Evolutionary conservation across 257 asterid species (phyloP), one percentile per base, ranked within the genome.

Genomic region (Plantago elongata): DNA sequence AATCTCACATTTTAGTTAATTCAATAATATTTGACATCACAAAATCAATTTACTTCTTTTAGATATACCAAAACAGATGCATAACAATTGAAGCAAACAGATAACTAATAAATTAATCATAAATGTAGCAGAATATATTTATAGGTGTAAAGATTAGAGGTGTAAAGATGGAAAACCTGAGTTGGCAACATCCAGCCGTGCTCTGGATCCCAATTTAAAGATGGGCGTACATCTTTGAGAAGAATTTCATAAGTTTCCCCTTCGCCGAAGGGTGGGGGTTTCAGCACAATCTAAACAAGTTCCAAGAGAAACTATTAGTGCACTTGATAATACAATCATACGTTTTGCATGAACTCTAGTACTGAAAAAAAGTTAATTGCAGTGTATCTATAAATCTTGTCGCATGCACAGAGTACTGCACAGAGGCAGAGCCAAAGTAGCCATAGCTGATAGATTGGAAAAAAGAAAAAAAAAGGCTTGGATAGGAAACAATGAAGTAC

Each of bases 201-300:
- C 45, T 81, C 61, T 2, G 65, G 82, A 63, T 93, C 81, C 99
- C 99, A 92, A 51, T 81, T 80, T 54, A 92, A 80, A 60, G 96
- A 84, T 43, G 95, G 95, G 38, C 99, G 95, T 49, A 92, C 27
- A 74, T 86, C 93, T 74, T 76, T 70, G 49, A 84, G 46, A 38
- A 16, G 42, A 69, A 59, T 81, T 40, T 67, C 75, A 74, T 92
- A 83, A 37, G 60, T 9, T 12, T 27, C 29, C 42, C 97, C 99
- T 80, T 89, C 95, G 16, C 97, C 97, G 45, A 51, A 14, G 56
- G 99, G 99, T n/a, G 69, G 81, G 47, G 67, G 81, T 1, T 54
- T 50, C 76, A 92, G 74, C 72, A 82, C 80, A 54, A 92, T 61
- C 98, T 92, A 64, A 51, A 77, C 57, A 59, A 59, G 45, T 48